A percentile compares a stretch with the other conserved stretches of the same genome.
These are phyloP conservation scores for Daldinia childiae DNA, from an alignment of 495 filamentous ascomycete species.

Conservation along the genomic window DNA sequence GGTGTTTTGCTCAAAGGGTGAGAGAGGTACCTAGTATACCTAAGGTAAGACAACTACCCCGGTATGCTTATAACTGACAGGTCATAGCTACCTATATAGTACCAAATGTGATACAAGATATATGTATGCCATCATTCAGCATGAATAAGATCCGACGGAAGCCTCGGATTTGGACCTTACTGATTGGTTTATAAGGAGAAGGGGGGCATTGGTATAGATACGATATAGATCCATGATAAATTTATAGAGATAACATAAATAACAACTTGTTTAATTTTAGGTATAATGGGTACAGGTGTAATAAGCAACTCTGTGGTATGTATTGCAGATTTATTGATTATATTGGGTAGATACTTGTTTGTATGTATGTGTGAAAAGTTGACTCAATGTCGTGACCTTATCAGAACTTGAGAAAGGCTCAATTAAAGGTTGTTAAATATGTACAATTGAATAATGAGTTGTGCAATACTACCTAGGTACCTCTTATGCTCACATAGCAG, in stretches of 20 bases:
- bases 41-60: background rate
- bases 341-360: too few relatives aligned
- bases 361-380: background rate
- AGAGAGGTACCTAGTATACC: too few relatives aligned
- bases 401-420: background rate
- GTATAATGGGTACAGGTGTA: background rate
- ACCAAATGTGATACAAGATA: background rate
- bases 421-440: background rate
- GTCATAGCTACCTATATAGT: background rate
- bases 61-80: background rate
- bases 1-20: too few relatives aligned
- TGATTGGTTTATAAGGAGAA: background rate
- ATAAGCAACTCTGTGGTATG: background rate
- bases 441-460: slow-evolving; percentile 11
- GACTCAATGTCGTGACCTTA: background rate
- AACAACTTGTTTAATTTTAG: background rate
- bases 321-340: background rate
- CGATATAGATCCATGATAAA: background rate
- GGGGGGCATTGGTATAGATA: background rate
- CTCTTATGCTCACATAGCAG: slow-evolving; percentile 10
- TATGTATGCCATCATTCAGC: background rate
- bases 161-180: background rate
- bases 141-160: background rate
- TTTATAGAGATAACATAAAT: background rate
- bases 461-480: background rate